Conservation (phyloP, 2,329 filamentous ascomycete genomes). For the Aspergillus sp. region DNA sequence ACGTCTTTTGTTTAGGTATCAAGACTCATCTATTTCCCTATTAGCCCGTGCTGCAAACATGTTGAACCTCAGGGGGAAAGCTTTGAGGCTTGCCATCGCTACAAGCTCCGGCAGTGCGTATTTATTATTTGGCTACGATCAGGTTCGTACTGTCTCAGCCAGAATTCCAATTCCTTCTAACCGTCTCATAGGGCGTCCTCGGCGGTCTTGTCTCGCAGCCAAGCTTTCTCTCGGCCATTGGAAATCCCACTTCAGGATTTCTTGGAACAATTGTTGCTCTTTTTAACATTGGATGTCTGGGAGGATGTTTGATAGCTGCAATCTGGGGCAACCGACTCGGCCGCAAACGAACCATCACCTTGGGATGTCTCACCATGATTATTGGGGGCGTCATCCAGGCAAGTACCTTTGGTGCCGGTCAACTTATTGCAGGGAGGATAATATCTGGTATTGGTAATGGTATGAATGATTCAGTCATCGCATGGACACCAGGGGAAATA, state of each 20-base stretch:
- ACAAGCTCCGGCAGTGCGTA: background rate
- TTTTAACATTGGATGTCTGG: slow-evolving; percentile 42
- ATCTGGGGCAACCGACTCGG: slow-evolving; percentile 2
- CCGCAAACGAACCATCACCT: background rate
- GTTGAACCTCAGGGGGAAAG: background rate
- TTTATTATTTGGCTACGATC: slow-evolving; percentile 24
- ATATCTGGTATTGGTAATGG: slow-evolving; percentile 45
- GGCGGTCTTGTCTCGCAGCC: slow-evolving; percentile 19
- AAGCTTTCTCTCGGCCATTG: slow-evolving; percentile 19
- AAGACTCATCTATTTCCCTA: background rate
- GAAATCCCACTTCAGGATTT: slow-evolving; percentile 15
- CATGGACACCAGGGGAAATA: no score
- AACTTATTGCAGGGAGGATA: slow-evolving; percentile 52
- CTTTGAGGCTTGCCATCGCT: background rate
- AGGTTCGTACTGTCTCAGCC: background rate
- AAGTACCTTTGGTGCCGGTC: slow-evolving; percentile 42
- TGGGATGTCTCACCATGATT: slow-evolving; percentile 28
- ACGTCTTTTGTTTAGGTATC: background rate
- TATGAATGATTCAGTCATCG: no score
- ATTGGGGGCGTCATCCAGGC: slow-evolving; percentile 51
- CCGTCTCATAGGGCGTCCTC: background rate
- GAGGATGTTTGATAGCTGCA: background rate
- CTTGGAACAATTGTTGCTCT: slow-evolving; percentile 50
- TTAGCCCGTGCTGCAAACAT: background rate
- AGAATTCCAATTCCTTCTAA: no score